Conservation (phyloP, 1,284 basidiomycete species). For the Cutaneotrichosporon sp. region DNA sequence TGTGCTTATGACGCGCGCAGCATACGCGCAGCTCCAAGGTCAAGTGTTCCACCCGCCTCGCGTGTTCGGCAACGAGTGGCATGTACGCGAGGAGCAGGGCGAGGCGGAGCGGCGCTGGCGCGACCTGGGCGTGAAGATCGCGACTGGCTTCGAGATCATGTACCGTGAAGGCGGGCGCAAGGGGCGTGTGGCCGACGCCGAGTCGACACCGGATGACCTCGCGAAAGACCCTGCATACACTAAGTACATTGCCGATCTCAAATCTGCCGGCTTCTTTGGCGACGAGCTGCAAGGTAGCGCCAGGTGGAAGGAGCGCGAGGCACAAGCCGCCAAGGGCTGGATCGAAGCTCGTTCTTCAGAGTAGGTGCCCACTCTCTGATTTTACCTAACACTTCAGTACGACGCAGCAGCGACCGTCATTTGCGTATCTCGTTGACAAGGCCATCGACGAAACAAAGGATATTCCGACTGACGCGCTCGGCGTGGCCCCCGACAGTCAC, state of each 20-base stretch:
- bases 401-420: constrained; percentile 58
- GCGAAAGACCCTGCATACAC: constrained; percentile 27
- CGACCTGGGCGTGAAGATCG: constrained; percentile 85
- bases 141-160: constrained; percentile 91
- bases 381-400: constrained; percentile 18
- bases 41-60: constrained; percentile 90
- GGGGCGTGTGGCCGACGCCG: constrained; percentile 44
- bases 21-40: constrained; percentile 84
- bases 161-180: constrained; percentile 69
- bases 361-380: constrained; percentile 52
- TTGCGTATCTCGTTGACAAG: constrained; percentile 63
- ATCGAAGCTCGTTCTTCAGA: constrained; percentile 59
- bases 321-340: constrained; percentile 63
- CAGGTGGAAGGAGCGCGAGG: constrained; percentile 66
- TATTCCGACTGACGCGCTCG: constrained; percentile 6
- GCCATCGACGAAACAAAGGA: constrained; percentile 52
- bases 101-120: constrained; percentile 63
- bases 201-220: constrained; percentile 1
- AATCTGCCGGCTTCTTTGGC: constrained; percentile 65
- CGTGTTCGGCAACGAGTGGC: constrained; percentile 63
- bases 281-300: constrained; percentile 68
- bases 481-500: constrained; percentile 7
- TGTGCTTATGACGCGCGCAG: constrained; percentile 74
- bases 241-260: constrained; percentile 61
- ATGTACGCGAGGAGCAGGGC: constrained; percentile 50